A percentile compares a stretch with the other conserved stretches of the same genome.
Conservation (phyloP, 768 basidiomycete genomes). For the Tephrocybe rancida region DNA sequence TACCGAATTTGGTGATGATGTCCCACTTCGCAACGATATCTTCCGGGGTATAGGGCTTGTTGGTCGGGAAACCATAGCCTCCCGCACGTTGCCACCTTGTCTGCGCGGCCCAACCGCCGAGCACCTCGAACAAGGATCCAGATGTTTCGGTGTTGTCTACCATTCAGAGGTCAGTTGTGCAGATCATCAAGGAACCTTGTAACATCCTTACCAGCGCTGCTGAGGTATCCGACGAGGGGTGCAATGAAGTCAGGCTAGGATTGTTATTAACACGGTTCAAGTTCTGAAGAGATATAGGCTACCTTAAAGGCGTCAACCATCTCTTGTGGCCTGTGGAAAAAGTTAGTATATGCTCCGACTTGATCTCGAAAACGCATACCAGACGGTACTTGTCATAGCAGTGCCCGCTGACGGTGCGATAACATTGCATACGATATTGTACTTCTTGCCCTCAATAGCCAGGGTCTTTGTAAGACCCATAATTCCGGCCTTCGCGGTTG, state of each 20-base stretch:
- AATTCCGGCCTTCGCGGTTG: constrained; percentile 91
- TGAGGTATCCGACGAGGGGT: constrained; percentile 90
- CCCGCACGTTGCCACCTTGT: constrained; percentile 92
- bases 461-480: constrained; percentile 89
- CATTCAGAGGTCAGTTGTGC: background rate
- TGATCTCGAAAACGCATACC: constrained; percentile 38
- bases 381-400: constrained; percentile 88
- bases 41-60: constrained; percentile 76
- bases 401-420: constrained; percentile 90
- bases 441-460: constrained; percentile 89
- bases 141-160: constrained; percentile 72
- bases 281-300: constrained; percentile 1
- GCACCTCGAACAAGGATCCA: constrained; percentile 82
- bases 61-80: constrained; percentile 86
- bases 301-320: constrained; percentile 92
- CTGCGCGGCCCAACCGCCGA: constrained; percentile 91
- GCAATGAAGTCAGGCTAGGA: constrained; percentile 86
- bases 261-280: background rate
- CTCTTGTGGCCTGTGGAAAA: constrained; percentile 63
- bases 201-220: constrained; percentile 57
- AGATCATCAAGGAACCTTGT: background rate
- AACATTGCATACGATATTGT: constrained; percentile 87
- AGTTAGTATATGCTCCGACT: background rate
- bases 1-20: constrained; percentile 83
- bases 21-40: constrained; percentile 80